Percentiles rank a stretch among this genome's conserved stretches.
Conservation (phyloP, 1,284 basidiomycete species). For the Pseudozyma tsukubaensis region DNA sequence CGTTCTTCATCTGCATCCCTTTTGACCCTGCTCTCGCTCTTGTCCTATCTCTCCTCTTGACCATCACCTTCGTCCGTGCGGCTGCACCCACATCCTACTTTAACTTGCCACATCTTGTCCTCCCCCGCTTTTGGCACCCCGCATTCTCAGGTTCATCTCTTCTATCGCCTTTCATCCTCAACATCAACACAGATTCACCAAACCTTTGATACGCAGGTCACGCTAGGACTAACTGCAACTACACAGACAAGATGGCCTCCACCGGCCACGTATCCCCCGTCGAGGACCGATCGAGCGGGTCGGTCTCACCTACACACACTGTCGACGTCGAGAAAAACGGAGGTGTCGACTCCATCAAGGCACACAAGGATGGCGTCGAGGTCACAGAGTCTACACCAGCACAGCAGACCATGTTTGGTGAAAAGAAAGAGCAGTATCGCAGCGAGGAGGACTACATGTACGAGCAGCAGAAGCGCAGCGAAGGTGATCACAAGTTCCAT, state of each 20-base stretch:
- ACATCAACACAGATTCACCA: neutral
- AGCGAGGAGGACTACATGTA: conserved; percentile 57
- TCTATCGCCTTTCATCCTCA: too few relatives aligned
- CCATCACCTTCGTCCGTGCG: conserved; percentile 4
- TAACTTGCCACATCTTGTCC: conserved; percentile 8
- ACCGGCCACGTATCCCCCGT: conserved; percentile 28
- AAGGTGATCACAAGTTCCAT: conserved; percentile 56
- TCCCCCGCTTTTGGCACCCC: neutral
- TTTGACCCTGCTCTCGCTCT: neutral
- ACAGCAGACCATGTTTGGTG: conserved; percentile 47
- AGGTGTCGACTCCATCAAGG: conserved; percentile 22
- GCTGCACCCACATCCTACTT: conserved; percentile 2
- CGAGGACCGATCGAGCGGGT: conserved; percentile 29
- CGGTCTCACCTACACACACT: conserved; percentile 32
- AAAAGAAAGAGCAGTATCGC: conserved; percentile 51
- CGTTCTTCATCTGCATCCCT: conserved; percentile 10
- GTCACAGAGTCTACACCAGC: conserved; percentile 2
- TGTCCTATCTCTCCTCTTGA: neutral
- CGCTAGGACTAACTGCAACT: neutral
- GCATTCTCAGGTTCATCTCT: conserved; percentile 6
- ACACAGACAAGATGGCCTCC: conserved; percentile 26
- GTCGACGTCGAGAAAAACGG: conserved; percentile 38
- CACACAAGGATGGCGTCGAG: conserved; percentile 15
- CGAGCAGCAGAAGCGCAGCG: conserved; percentile 45
- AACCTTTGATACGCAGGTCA: too few relatives aligned